Conservation (phyloP, 331 rosid species). For the Arachis monticola region DNA sequence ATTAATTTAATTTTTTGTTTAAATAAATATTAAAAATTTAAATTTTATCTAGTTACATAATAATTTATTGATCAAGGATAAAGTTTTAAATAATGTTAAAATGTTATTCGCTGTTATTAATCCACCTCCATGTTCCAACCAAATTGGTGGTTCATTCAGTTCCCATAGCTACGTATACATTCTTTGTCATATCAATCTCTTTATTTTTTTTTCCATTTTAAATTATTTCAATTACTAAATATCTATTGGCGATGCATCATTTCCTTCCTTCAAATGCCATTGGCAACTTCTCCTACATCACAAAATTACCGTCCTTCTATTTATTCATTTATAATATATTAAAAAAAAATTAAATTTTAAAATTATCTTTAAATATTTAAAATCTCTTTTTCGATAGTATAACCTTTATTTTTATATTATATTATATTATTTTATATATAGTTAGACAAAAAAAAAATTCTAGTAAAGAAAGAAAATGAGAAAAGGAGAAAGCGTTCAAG, state of each 20-base stretch:
- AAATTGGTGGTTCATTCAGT: conserved; percentile 65
- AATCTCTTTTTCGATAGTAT: too few relatives aligned
- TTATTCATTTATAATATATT: too few relatives aligned
- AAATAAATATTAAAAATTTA: too few relatives aligned
- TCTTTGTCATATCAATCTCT: conserved; percentile 28
- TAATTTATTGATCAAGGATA: conserved; percentile 25
- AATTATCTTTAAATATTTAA: too few relatives aligned
- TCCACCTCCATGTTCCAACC: conserved; percentile 51
- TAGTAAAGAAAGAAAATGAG: too few relatives aligned
- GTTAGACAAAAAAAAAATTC: too few relatives aligned
- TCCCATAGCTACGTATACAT: conserved; percentile 42
- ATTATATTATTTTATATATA: too few relatives aligned
- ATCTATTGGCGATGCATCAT: neutral
- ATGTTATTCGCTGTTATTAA: conserved; percentile 47
- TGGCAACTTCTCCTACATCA: neutral
- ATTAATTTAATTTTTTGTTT: conserved; percentile 37
- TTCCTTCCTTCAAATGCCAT: neutral
- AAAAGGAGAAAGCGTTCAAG: too few relatives aligned
- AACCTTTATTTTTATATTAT: too few relatives aligned
- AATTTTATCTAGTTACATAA: too few relatives aligned
- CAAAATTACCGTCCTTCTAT: neutral
- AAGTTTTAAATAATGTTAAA: too few relatives aligned
- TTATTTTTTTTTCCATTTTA: conserved; percentile 35
- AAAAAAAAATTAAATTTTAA: too few relatives aligned
- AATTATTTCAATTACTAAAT: neutral